Evolutionary conservation across 1,139 yeast species (phyloP), one percentile per base, ranked within the genome.

Genomic region (Debaryomyces fabryi): DNA sequence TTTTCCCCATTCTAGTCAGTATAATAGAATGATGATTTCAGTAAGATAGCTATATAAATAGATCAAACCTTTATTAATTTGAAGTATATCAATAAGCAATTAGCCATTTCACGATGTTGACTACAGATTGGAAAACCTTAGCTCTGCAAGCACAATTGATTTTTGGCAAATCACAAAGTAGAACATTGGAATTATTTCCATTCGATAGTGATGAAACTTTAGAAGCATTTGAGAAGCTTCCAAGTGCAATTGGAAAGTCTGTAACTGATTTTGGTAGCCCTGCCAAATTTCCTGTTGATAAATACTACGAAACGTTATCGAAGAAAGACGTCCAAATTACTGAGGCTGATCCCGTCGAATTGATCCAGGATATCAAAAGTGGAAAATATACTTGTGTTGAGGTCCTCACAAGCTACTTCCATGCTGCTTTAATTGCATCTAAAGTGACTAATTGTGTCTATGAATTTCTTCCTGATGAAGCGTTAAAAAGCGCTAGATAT

Each of bases 361-460:
- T 77, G 54, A 68, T 68, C 16, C 59, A 60, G 10, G 63, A 69
- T 45, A 68, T 82, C 32, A 71, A 64, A 4, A 46, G 44, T 8
- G 71, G 71, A 2, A 58, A 67, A 46, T 68, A 58, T 50, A 63
- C 76, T 2, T 68, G 83, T 0, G 77, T 72, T 13, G 72, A 77
- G 48, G 81, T 79, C 33, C 72, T 71, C 51, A 66, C 67, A 38
- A 82, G 83, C 0, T 81, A 71, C 60, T 74, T 80, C 42, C 77
- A 79, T 50, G 67, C 83, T 50, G 82, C 81, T 10, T 59, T 66
- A 25, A 60, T 69, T 46, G 65, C 65, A n/a, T 71, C 68, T 44
- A 71, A 67, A 52, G 62, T 69, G 50, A 66, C 72, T 45, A 69
- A 69, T 49, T 69, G 71, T 53, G 72, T 70, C 4, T 50, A 64